Evolutionary conservation across 208 protist genomes (phyloP).

Genomic region (Acanthamoeba castellanii): DNA sequence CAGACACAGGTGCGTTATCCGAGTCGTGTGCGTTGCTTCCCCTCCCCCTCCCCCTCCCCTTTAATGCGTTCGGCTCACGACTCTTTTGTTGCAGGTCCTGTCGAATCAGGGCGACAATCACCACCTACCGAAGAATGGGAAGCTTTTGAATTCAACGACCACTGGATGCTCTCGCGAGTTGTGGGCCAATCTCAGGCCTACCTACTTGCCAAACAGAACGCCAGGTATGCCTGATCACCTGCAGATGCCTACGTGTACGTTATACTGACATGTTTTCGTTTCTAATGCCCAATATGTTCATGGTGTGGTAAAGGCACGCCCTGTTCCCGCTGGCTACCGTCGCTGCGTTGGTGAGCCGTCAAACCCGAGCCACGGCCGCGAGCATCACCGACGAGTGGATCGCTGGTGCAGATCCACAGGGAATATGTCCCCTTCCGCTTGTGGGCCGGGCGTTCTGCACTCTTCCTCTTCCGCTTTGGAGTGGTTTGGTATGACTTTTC

Average conservation of each 20-base stretch:
- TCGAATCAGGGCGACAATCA: not conserved
- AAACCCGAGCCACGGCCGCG: not conserved
- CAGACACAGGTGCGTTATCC: not conserved
- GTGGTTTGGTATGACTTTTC: not conserved
- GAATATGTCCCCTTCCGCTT: not conserved
- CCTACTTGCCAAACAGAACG: slow-evolving; percentile 48
- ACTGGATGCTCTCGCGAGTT: slow-evolving; percentile 37
- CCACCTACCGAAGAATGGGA: not conserved
- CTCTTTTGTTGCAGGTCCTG: not conserved
- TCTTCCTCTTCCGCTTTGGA: slow-evolving; percentile 54
- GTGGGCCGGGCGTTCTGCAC: slow-evolving; percentile 46
- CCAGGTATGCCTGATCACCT: no score
- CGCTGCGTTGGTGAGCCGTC: not conserved
- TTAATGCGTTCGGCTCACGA: not conserved
- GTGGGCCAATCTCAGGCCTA: slow-evolving; percentile 50
- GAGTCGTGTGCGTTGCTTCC: not conserved
- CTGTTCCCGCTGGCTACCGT: slow-evolving; percentile 62
- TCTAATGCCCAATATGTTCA: not conserved
- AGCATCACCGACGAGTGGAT: not conserved
- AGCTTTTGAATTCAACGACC: not conserved
- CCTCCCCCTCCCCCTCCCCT: not conserved
- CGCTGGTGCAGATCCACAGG: not conserved
- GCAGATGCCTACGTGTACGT: no score
- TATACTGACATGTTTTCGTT: not conserved
- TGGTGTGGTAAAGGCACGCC: not conserved